Conservation (phyloP, 257 asterid species). For the Nicotiana paniculata region DNA sequence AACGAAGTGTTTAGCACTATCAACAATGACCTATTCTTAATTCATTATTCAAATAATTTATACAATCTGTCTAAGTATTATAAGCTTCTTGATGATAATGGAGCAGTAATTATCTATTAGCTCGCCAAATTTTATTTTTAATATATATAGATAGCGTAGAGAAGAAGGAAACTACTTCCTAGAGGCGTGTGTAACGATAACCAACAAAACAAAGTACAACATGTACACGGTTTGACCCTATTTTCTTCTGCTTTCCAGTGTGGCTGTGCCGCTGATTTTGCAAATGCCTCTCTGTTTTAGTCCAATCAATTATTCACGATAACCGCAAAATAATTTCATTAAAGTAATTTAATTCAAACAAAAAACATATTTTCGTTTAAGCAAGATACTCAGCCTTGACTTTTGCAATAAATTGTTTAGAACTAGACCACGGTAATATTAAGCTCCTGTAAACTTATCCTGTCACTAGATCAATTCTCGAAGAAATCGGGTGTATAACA, state of each 20-base stretch:
- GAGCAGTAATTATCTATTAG: neutral
- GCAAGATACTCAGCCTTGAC: no score
- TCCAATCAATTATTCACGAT: neutral
- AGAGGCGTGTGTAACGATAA: constrained; percentile 10
- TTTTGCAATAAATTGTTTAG: neutral
- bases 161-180: neutral
- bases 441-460: neutral
- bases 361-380: no score
- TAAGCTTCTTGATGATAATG: no score
- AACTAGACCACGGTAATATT: neutral
- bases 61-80: no score
- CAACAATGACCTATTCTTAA: neutral
- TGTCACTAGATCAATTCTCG: no score
- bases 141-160: neutral
- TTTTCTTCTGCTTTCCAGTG: neutral
- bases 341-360: no score
- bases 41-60: neutral
- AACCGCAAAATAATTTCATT: neutral
- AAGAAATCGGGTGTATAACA: no score
- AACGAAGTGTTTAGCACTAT: neutral
- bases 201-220: neutral
- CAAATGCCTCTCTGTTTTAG: constrained; percentile 9
- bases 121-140: neutral
- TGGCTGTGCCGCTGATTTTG: neutral
- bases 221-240: constrained; percentile 31